Conservation (phyloP, 1,139 yeast genomes). For the Magnusiomyces tetraspermus region DNA sequence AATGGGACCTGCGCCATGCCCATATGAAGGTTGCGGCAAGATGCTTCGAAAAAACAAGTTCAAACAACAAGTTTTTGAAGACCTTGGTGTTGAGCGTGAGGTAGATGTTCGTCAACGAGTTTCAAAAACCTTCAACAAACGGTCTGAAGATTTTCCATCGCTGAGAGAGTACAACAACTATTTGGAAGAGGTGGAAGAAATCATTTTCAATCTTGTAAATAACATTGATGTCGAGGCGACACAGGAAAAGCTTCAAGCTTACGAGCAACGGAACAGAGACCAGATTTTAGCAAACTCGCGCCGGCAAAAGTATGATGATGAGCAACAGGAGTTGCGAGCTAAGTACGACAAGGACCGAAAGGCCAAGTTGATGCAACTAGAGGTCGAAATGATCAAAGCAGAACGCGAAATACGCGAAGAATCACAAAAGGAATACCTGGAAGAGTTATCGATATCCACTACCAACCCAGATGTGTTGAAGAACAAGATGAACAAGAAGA, state of each 20-base stretch:
- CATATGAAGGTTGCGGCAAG: conserved; percentile 85
- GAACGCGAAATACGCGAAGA: conserved; percentile 37
- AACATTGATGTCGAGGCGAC: conserved; percentile 64
- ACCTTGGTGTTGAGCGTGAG: conserved; percentile 78
- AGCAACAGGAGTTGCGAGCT: conserved; percentile 55
- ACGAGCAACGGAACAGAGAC: conserved; percentile 68
- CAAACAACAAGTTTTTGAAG: conserved; percentile 88
- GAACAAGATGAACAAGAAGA: conserved; percentile 43
- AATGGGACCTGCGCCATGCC: conserved; percentile 94
- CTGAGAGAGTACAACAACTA: conserved; percentile 61
- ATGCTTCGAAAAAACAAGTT: conserved; percentile 79
- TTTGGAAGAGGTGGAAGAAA: conserved; percentile 72
- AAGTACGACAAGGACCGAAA: conserved; percentile 59
- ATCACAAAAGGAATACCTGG: conserved; percentile 60
- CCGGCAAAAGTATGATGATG: conserved; percentile 57
- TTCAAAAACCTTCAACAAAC: conserved; percentile 66
- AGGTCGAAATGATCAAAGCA: conserved; percentile 30
- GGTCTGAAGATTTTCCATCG: conserved; percentile 59
- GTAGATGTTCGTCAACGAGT: conserved; percentile 83
- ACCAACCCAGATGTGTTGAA: conserved; percentile 44
- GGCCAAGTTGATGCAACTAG: conserved; percentile 30
- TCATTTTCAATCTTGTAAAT: conserved; percentile 66
- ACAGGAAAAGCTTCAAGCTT: conserved; percentile 55
- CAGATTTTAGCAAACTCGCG: conserved; percentile 68
- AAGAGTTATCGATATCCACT: conserved; percentile 45